Conservation (phyloP, 495 filamentous ascomycete species). For the Penicillium subrubescens region DNA sequence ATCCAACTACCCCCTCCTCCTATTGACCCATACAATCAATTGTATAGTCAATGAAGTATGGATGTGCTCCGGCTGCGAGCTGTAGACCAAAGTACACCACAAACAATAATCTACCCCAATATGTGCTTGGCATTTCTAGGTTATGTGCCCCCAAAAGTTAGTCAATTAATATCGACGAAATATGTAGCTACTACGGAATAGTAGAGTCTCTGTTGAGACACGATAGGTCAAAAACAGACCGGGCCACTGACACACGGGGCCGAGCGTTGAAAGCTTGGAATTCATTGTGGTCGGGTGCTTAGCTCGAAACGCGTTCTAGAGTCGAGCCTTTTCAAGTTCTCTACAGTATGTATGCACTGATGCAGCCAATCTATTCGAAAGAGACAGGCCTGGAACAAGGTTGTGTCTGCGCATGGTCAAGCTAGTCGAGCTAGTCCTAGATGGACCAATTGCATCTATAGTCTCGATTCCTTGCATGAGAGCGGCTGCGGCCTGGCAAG, state of each 20-base stretch:
- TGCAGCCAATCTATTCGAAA: conserved; percentile 16
- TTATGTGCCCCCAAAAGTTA: neutral
- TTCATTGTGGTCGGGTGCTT: neutral
- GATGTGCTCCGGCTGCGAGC: neutral
- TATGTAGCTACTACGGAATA: neutral
- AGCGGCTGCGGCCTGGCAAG: conserved; percentile 5
- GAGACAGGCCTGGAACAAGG: conserved; percentile 15
- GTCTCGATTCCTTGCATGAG: conserved; percentile 32
- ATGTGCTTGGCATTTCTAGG: neutral
- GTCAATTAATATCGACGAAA: neutral
- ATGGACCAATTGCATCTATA: conserved; percentile 30
- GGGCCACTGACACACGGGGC: neutral
- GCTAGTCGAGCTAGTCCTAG: conserved; percentile 11
- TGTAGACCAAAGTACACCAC: neutral
- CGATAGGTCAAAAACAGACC: conserved; percentile 7
- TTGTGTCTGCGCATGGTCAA: conserved; percentile 6
- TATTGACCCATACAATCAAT: neutral
- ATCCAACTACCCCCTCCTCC: neutral
- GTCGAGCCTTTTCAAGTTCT: neutral
- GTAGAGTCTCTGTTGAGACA: neutral
- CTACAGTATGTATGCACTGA: neutral
- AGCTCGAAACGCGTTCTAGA: neutral
- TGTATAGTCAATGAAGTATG: neutral
- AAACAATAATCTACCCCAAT: neutral
- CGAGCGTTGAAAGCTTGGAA: neutral